Evolutionary conservation across 2,329 filamentous ascomycete species (phyloP), one percentile per base, ranked within the genome.

Genomic region (Trematosphaeria pertusa): DNA sequence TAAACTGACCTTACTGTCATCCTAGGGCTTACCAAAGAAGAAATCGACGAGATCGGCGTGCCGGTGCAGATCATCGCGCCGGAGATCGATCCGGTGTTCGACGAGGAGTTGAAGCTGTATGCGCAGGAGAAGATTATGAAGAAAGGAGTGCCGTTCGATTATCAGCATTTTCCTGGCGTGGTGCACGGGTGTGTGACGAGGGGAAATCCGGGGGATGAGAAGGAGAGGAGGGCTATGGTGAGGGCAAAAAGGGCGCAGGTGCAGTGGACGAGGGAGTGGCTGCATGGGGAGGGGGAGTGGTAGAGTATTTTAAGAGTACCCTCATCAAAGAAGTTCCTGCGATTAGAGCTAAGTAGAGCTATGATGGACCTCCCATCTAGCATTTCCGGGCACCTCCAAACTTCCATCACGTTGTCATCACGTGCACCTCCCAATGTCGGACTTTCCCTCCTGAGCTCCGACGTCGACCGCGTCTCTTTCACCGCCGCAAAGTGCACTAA

Each of bases 151-250:
- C 46, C 56, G 12, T 57, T 53, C 15, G 58, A 62, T 26, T 65
- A 58, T 46, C 45, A 54, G 7, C 52, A 62, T 50, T 66, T 65
- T 28, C 60, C 61, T 3, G 57, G 58, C 2, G 44, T 65, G 6
- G 35, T 22, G 33, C 61, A 66, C 54, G 56, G 54, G 2, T 64
- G 59, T 49, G 30, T 59, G 26, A 54, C 55, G 1, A 56, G 56
- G 34, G 62, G 55, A 2, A 44, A 59, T 32, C 43, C 56, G 43
- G 33, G 36, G 12, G 43, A 54, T 12, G 42, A 54, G 17, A 51
- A 45, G 2, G 56, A 63, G 46, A 50, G 47, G 36, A 47, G 50
- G 43, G 58, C 52, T 5, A 53, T 61, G 52, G 21, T 48, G 10
- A 59, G 57, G 31, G 58, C 48, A 18, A 64, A 64, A 45, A 43